phyloP scores from a whole-genome alignment of 495 filamentous ascomycete genomes.

The Penicillium longicatenatum region DNA sequence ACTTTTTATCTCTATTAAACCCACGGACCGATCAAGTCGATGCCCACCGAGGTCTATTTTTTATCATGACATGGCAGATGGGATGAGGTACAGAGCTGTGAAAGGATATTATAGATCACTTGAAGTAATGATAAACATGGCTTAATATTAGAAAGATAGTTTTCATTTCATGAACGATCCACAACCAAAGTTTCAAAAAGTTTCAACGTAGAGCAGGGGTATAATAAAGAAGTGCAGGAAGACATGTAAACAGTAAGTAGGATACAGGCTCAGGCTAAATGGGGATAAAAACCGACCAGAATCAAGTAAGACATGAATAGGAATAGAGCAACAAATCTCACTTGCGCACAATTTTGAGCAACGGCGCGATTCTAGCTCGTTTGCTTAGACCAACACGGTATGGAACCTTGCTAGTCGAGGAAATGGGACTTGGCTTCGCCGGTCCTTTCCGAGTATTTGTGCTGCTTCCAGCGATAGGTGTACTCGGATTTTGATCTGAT shows the following conservation, averaged over 20 bases:
- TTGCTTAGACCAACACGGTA: slow-evolving; percentile 71
- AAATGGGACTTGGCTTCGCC: slow-evolving; percentile 51
- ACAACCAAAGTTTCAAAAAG: background rate
- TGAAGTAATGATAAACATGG: background rate
- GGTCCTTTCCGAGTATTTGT: slow-evolving; percentile 29
- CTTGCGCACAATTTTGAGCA: slow-evolving; percentile 65
- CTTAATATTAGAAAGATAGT: background rate
- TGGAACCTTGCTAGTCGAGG: slow-evolving; percentile 54
- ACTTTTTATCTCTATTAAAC: background rate
- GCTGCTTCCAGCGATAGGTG: background rate
- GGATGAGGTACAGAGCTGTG: background rate
- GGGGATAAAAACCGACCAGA: background rate
- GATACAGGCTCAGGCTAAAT: background rate
- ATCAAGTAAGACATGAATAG: background rate
- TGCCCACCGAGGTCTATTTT: background rate
- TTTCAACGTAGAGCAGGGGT: slow-evolving; percentile 15
- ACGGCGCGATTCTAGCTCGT: slow-evolving; percentile 62
- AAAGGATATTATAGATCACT: background rate
- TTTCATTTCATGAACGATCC: background rate
- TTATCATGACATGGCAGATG: too few relatives aligned
- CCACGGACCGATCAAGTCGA: background rate
- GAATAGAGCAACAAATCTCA: slow-evolving; percentile 25
- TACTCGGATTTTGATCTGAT: background rate
- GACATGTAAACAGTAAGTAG: background rate
- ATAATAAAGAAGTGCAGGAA: slow-evolving; percentile 22